phyloP scores from a whole-genome alignment of 169 alveolate species.

The Plasmodium malariae region DNA sequence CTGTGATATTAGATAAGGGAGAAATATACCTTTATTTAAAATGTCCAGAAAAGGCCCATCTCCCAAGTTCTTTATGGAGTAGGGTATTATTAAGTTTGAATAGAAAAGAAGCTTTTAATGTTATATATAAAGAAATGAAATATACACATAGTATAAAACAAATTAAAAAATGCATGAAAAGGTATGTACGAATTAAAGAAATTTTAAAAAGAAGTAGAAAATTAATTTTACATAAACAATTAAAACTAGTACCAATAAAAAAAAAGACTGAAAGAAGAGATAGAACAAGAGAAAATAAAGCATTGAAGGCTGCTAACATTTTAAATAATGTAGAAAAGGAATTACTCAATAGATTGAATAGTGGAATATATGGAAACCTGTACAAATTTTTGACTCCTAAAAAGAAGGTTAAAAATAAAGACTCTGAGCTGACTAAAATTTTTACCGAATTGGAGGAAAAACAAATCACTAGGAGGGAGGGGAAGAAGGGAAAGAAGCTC shows the following conservation, averaged over 20 bases:
- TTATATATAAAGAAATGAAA: slow-evolving; percentile 94
- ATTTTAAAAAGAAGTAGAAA: slow-evolving; percentile 95
- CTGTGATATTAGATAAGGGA: slow-evolving; percentile 95
- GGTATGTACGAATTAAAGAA: slow-evolving; percentile 96
- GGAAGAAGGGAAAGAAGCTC: neutral
- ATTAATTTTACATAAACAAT: slow-evolving; percentile 80
- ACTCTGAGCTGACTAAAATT: slow-evolving; percentile 43
- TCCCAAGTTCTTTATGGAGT: slow-evolving; percentile 98
- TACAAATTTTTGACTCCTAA: slow-evolving; percentile 59
- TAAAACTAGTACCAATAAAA: slow-evolving; percentile 92
- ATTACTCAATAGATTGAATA: slow-evolving; percentile 94
- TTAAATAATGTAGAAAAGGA: slow-evolving; percentile 97
- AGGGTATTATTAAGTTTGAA: slow-evolving; percentile 93
- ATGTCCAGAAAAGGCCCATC: slow-evolving; percentile 98
- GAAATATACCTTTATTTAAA: slow-evolving; percentile 94
- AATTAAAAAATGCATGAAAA: slow-evolving; percentile 96
- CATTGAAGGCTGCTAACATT: slow-evolving; percentile 97
- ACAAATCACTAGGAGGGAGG: neutral
- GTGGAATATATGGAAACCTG: slow-evolving; percentile 81
- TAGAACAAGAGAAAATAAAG: slow-evolving; percentile 95
- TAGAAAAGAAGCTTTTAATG: slow-evolving; percentile 91
- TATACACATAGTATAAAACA: slow-evolving; percentile 94
- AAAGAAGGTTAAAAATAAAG: slow-evolving; percentile 65
- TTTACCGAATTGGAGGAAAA: slow-evolving; percentile 12
- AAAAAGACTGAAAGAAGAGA: slow-evolving; percentile 99